phyloP scores from a whole-genome alignment of 1,284 basidiomycete species.

The Puccinia triticina region DNA sequence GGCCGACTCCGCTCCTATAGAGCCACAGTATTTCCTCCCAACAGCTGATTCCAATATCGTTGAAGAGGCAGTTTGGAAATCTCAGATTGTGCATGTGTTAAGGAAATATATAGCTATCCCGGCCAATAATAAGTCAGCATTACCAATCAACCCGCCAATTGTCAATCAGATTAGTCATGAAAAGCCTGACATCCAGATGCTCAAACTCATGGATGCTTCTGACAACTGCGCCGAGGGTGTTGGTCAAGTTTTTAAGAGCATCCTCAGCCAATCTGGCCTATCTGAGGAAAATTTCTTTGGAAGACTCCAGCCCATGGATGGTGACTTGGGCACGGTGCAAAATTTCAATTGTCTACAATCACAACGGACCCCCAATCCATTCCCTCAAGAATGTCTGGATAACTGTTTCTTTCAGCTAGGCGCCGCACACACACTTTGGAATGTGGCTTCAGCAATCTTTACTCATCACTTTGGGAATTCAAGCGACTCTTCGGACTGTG shows the following conservation, averaged over 20 bases:
- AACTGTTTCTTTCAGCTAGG: no score
- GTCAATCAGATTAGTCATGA: not conserved
- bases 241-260: not conserved
- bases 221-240: not conserved
- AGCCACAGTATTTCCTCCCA: conserved; percentile 19
- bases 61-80: conserved; percentile 12
- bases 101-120: no score
- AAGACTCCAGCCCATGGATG: not conserved
- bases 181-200: not conserved
- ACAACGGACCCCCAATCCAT: no score
- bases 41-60: not conserved
- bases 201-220: no score
- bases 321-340: no score
- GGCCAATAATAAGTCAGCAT: not conserved
- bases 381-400: no score
- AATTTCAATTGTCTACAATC: no score
- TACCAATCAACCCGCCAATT: not conserved
- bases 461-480: no score
- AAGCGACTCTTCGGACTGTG: no score
- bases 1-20: no score
- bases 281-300: not conserved
- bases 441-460: no score
- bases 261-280: not conserved
- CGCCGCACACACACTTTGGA: no score
- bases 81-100: conserved; percentile 9